Evolutionary conservation across 2,329 filamentous ascomycete species (phyloP), one percentile per base, ranked within the genome.

Genomic region (Myriangium duriaei): DNA sequence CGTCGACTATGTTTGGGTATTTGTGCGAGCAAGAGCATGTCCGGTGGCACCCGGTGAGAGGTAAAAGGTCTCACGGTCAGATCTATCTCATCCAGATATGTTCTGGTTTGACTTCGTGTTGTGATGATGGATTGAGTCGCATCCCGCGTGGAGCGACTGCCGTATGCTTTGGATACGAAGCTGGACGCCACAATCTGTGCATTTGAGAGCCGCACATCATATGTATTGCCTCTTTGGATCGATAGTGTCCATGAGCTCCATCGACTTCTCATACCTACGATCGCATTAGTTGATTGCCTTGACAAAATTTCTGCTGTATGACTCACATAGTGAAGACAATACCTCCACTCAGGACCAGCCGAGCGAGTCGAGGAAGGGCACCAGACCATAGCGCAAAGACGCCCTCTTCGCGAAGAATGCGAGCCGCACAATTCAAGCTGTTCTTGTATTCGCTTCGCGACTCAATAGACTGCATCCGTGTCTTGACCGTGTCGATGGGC

Each of bases 401-500:
- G 2, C 91, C 88, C 62, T 98, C 91, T 37, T 95, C 77, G 61
- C 76, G 82, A 58, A 91, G 81, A 47, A 98, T 93, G 52, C 79
- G 70, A 9, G 72, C 69, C 0, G 81, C 87, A 58, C 91, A 98
- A 33, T 77, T 72, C 47, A 93, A 72, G 50, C 80, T 91, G 62
- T 93, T 95, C 55, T 81, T 86, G 56, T 98, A 98, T 43, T 79
- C 63, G 30, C 63, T 67, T 45, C 72, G 74, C 21, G 88, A 84
- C 59, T 95, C 85, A 44, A 95, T 79, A 48, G 85, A 93, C 71
- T 98, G 91, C 91, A 98, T 98, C 45, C 72, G 65, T 34, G 91
- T 98, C 73, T 98, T 98, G 57, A 98, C 73, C 0, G 88, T 96
- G 59, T 98, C 91, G 30, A 98, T 63, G 1, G 76, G 76, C 60